Percentiles rank a stretch among this genome's conserved stretches.
phyloP scores from a whole-genome alignment of 345 rosid species.

The Aquilaria yunnanensis region DNA sequence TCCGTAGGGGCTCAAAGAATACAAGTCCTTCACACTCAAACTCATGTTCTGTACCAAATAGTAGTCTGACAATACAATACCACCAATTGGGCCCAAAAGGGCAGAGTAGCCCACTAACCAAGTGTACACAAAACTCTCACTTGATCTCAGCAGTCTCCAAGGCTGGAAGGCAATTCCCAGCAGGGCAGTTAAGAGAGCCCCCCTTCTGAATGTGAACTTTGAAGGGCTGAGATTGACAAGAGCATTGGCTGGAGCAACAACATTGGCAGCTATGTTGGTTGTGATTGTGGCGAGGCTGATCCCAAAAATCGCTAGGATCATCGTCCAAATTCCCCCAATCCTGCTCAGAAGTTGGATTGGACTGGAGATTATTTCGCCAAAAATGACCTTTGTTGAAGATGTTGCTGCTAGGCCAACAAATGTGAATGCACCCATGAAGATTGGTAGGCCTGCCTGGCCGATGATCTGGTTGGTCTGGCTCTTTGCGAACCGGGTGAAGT shows the following conservation, averaged over 20 bases:
- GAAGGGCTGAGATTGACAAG: constrained; percentile 83
- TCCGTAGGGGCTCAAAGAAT: constrained; percentile 50
- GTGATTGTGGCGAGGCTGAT: constrained; percentile 80
- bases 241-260: constrained; percentile 90
- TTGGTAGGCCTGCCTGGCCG: constrained; percentile 80
- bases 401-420: constrained; percentile 84
- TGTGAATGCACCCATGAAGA: constrained; percentile 87
- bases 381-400: constrained; percentile 68
- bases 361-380: constrained; percentile 68
- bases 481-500: constrained; percentile 76
- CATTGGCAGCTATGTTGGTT: constrained; percentile 92
- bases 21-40: constrained; percentile 51
- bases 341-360: constrained; percentile 71
- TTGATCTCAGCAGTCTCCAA: constrained; percentile 75
- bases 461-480: constrained; percentile 70
- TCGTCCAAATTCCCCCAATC: constrained; percentile 68
- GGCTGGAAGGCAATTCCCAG: constrained; percentile 87
- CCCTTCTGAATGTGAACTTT: constrained; percentile 69
- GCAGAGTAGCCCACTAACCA: constrained; percentile 96
- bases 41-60: constrained; percentile 43
- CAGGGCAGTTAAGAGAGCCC: constrained; percentile 77
- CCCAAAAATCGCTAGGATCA: constrained; percentile 59
- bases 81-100: constrained; percentile 79
- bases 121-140: constrained; percentile 93
- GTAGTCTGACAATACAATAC: constrained; percentile 69